Conservation (phyloP, 176 grass and related monocot species). For the Urochloa ruziziensis region DNA sequence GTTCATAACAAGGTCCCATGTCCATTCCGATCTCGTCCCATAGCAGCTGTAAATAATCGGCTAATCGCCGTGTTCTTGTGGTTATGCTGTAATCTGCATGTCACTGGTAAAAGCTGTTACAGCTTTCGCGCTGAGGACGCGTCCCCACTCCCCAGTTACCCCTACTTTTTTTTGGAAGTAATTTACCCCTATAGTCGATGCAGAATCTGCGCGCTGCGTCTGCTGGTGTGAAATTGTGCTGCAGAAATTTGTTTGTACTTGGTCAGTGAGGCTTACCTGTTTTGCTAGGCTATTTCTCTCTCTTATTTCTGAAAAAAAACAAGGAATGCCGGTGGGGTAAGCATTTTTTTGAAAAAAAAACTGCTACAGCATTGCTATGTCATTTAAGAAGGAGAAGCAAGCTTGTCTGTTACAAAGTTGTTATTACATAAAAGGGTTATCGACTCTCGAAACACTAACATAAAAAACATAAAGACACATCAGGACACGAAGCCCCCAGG, state of each 20-base stretch:
- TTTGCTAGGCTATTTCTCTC: background rate
- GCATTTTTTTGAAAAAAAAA: too few species aligned
- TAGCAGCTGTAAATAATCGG: background rate
- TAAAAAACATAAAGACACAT: too few species aligned
- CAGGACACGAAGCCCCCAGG: too few species aligned
- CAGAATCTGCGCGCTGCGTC: background rate
- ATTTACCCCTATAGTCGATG: background rate
- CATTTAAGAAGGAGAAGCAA: too few species aligned
- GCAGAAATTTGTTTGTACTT: background rate
- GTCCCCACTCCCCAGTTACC: background rate
- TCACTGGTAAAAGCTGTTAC: background rate
- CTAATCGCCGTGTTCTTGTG: background rate
- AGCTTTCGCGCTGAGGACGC: background rate
- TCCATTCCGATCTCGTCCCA: background rate
- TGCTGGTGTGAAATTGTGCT: background rate
- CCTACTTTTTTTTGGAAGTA: background rate
- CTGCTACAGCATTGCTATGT: too few species aligned
- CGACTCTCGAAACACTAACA: too few species aligned
- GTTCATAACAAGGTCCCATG: background rate
- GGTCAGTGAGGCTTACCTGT: too few species aligned
- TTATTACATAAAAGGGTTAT: too few species aligned
- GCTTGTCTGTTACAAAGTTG: too few species aligned
- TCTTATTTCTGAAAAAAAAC: background rate
- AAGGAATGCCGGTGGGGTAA: background rate
- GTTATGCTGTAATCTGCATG: background rate